Evolutionary conservation across 2,329 filamentous ascomycete genomes (phyloP), one percentile per base, ranked within the genome.

Genomic region (Cladosporium austrohemisphaericum): DNA sequence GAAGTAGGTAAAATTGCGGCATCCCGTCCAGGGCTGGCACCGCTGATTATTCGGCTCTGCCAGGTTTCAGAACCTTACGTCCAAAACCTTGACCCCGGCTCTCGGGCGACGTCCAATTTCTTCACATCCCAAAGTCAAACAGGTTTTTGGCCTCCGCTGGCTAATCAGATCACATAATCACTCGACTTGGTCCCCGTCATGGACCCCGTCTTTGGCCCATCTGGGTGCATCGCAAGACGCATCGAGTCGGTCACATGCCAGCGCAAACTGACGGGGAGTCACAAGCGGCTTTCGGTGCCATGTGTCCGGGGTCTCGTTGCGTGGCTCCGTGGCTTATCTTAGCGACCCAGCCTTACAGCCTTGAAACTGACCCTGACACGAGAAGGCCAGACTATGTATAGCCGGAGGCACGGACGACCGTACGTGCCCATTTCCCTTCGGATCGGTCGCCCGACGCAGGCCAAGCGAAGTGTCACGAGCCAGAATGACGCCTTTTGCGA

Each of bases 1-100:
- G 14, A 36, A 38, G 18, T 37, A 47, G 44, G 44, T 47, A 47
- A 37, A 47, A 47, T 47, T 28, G 25, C 44, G 44, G 44, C 20
- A 11, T 11, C 19, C 9, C 9, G 36, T 10, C 36, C 43, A 46
- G 14, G 28, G 14, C 18, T 32, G 26, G 5, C 14, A 18, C 43
- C 31, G 32, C 18, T 46, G 43, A 26, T 33, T 36, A 46, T 25
- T 36, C 43, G 43, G 43, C 18, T 31, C 11, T 47, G 33, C 33
- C 44, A 37, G 33, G 33, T 38, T 47, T 37, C 44, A 37, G 35
- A 14, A 47, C 33, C 33, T 36, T 36, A 9, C 16, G 13, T 28
- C 23, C 22, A 19, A 33, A 37, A 47, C 33, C 44, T 20, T 37
- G 44, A 38, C 44, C 44, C 44, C 44, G 33, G 44, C 22, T 13